A percentile compares a stretch with the other conserved stretches of the same genome.
phyloP scores from a whole-genome alignment of 78 protist species.

The Cavenderia fasciculata region DNA sequence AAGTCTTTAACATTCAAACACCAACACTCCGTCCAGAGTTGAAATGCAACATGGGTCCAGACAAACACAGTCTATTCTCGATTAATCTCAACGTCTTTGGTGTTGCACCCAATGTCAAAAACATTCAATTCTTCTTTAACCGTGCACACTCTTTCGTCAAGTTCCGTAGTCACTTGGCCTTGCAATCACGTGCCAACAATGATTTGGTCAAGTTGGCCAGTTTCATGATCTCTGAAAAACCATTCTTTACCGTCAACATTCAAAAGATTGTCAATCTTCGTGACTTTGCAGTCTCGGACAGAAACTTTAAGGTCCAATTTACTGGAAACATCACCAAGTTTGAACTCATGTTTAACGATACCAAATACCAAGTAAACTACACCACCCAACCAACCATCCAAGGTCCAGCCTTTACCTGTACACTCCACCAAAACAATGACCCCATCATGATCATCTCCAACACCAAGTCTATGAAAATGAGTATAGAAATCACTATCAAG shows the following conservation, averaged over 20 bases:
- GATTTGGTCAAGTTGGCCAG: background rate
- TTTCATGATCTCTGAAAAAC: background rate
- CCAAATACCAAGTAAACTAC: no score
- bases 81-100: background rate
- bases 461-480: no score
- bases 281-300: no score
- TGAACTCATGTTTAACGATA: no score
- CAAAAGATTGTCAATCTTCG: no score
- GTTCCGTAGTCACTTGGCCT: background rate
- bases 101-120: background rate
- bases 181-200: background rate
- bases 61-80: background rate
- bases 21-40: background rate
- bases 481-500: no score
- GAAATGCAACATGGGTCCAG: background rate
- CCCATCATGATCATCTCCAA: no score
- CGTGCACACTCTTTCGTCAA: conserved; percentile 16
- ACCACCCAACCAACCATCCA: no score
- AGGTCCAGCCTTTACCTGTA: no score
- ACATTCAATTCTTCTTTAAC: background rate
- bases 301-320: no score
- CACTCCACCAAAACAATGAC: no score
- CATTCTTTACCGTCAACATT: background rate
- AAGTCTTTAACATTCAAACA: background rate
- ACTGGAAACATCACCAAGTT: no score